Evolutionary conservation across 805 yeast species (phyloP), one percentile per base, ranked within the genome.

Genomic region (Yarrowia keelungensis): DNA sequence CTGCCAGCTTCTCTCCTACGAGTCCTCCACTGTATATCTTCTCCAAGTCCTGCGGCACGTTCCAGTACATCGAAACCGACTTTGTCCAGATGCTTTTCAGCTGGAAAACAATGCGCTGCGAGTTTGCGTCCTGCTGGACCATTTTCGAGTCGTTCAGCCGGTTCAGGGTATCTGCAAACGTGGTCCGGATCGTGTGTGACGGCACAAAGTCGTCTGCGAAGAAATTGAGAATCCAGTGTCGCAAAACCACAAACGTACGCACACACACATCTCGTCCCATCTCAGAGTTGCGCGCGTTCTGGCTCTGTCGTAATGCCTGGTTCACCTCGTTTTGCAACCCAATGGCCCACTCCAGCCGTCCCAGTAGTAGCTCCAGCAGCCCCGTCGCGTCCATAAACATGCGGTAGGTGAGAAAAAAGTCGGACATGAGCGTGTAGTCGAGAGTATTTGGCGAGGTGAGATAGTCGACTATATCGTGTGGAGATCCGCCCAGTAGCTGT

Each of bases 211-310:
- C 98, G 75, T 91, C 94, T 50, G 87, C 83, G 74, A 92, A 95
- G 76, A 91, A 93, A 77, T 93, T 94, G 70, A 91, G 78, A 19
- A 94, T 77, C 97, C 98, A 94, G 79, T 91, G 97, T 74, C 98
- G 85, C 51, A 95, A 73, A 38, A 90, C 87, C 36, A 91, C 97
- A 80, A 93, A 94, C 0, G 97, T 89, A 73, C 98, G 83, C 45
- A 93, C 84, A 12, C 91, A 80, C 1, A 89, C 88, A 54, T 89
- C 81, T 70, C 87, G 84, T 1, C 96, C 97, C 3, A 83, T 75
- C 70, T 82, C 82, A 11, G 75, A 74, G 49, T 74, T 74, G n/a
- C 74, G 59, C 49, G 68, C 51, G 67, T 62, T 47, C 67, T 62
- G 67, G 56, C 56, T 47, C 56, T 62, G 67, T 41, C 67, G 56